Evolutionary conservation across 169 alveolate species (phyloP).

Genomic region (Plasmodium fragile): DNA sequence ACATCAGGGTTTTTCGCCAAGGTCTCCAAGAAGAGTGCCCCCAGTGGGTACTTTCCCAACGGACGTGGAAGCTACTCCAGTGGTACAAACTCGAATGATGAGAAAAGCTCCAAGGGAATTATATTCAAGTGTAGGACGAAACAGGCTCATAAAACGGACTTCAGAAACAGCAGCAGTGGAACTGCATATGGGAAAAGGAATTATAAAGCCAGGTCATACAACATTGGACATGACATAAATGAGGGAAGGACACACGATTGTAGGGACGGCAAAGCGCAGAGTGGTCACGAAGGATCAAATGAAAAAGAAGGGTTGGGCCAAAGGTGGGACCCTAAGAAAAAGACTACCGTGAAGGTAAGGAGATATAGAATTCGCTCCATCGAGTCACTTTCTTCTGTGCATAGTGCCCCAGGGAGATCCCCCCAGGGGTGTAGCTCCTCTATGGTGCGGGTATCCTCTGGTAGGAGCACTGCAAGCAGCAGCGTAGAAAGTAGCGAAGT

Average conservation of each 20-base stretch:
- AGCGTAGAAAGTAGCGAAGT: neutral
- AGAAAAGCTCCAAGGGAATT: conserved; percentile 19
- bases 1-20: conserved; percentile 43
- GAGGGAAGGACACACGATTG: neutral
- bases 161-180: neutral
- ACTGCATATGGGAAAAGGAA: neutral
- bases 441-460: neutral
- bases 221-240: neutral
- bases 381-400: neutral
- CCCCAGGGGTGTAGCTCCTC: neutral
- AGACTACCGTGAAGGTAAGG: conserved; percentile 4
- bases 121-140: conserved; percentile 4
- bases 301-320: neutral
- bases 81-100: neutral
- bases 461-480: neutral
- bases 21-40: conserved; percentile 15
- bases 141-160: neutral
- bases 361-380: neutral
- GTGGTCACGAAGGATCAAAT: neutral
- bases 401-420: neutral
- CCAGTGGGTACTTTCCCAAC: neutral
- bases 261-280: neutral
- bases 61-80: neutral
- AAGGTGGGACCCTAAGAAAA: neutral
- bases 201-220: neutral